Evolutionary conservation across 805 yeast species (phyloP).

Genomic region (Lipomyces starkeyi): DNA sequence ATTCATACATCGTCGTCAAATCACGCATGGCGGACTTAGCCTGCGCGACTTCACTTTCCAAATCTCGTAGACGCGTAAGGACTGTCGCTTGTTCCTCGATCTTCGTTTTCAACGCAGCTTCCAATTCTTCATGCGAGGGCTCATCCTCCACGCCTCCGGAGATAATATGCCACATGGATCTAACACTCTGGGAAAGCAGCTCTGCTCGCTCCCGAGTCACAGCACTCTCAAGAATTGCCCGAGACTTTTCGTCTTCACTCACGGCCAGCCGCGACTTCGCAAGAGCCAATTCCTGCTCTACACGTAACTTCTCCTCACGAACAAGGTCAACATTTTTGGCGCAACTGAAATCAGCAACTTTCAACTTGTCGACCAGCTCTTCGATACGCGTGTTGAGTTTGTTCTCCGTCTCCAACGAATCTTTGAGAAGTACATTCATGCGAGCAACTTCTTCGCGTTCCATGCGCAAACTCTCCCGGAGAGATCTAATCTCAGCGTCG

Average conservation of each 20-base stretch:
- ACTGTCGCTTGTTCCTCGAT: background rate
- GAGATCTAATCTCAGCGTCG: slow-evolving; percentile 28
- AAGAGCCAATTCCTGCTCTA: slow-evolving; percentile 19
- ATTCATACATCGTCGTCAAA: slow-evolving; percentile 16
- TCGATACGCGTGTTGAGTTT: background rate
- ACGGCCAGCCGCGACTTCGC: slow-evolving; percentile 14
- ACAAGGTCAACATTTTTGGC: background rate
- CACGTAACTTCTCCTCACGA: slow-evolving; percentile 10
- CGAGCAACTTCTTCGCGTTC: slow-evolving; percentile 21
- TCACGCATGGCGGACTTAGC: slow-evolving; percentile 2
- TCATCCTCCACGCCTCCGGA: slow-evolving; percentile 4
- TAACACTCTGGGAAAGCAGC: background rate
- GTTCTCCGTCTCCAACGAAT: background rate
- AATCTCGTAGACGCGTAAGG: slow-evolving; percentile 9
- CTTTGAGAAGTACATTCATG: background rate
- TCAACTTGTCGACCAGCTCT: slow-evolving; percentile 4
- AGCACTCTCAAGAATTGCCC: slow-evolving; percentile 5
- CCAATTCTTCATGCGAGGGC: slow-evolving; percentile 15
- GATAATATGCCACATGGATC: slow-evolving; percentile 11
- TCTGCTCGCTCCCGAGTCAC: slow-evolving; percentile 8
- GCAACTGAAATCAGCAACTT: background rate
- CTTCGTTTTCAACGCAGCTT: slow-evolving; percentile 4
- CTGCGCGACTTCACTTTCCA: slow-evolving; percentile 16
- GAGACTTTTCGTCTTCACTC: slow-evolving; percentile 10
- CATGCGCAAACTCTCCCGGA: slow-evolving; percentile 24